These are phyloP conservation scores for Arthrobotrys sinensis DNA, from an alignment of 2,329 filamentous ascomycete species.

Conservation along the genomic window DNA sequence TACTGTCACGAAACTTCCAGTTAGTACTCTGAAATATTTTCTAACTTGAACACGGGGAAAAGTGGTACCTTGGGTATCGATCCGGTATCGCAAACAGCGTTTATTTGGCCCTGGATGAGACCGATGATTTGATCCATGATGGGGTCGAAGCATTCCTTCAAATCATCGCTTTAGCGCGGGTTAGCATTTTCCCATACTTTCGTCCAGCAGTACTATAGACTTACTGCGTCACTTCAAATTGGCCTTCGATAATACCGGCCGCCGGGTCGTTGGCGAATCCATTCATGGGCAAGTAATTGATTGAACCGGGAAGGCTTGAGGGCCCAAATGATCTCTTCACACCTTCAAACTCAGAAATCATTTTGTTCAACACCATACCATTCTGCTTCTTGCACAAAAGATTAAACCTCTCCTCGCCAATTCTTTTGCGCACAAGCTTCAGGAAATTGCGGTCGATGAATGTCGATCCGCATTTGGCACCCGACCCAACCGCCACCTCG, in stretches of 20 bases:
- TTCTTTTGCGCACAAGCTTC: constrained; percentile 41
- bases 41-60: neutral
- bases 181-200: neutral
- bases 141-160: constrained; percentile 82
- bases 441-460: constrained; percentile 52
- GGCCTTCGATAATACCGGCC: constrained; percentile 54
- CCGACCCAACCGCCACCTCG: constrained; percentile 54
- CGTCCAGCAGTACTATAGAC: neutral
- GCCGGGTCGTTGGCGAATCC: constrained; percentile 48
- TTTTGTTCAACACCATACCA: constrained; percentile 52
- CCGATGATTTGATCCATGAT: constrained; percentile 81
- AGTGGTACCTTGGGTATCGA: constrained; percentile 39
- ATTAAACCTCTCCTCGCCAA: constrained; percentile 47
- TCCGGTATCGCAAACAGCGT: constrained; percentile 71
- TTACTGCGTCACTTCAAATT: constrained; percentile 55
- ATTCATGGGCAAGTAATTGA: constrained; percentile 45
- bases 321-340: constrained; percentile 51
- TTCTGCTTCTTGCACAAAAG: constrained; percentile 36
- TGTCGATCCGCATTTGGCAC: constrained; percentile 54
- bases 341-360: constrained; percentile 50
- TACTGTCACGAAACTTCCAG: constrained; percentile 13
- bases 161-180: constrained; percentile 71
- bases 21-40: neutral
- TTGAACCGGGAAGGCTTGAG: constrained; percentile 36
- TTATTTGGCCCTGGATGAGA: constrained; percentile 78